Evolutionary conservation across 768 basidiomycete species (phyloP).

Genomic region (Lepiota brunneoincarnata): DNA sequence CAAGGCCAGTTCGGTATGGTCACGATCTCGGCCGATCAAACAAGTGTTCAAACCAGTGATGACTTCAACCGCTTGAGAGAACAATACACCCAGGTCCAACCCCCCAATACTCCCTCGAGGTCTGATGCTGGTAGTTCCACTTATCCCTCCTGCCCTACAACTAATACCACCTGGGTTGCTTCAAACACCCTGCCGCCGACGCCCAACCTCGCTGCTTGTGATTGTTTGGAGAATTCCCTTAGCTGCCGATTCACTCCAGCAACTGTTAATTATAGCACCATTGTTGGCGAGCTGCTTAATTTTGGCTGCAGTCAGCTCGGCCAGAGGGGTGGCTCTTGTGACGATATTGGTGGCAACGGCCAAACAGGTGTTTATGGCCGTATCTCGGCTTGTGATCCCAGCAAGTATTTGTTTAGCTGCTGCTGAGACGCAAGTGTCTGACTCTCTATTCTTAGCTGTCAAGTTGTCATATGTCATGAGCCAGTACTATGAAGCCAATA

Average conservation of each 20-base stretch:
- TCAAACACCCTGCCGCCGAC: slow-evolving; percentile 77
- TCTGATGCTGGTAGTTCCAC: slow-evolving; percentile 38
- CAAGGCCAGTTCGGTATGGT: slow-evolving; percentile 85
- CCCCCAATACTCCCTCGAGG: slow-evolving; percentile 58
- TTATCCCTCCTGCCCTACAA: slow-evolving; percentile 65
- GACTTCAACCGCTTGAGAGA: slow-evolving; percentile 68
- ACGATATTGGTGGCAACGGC: slow-evolving; percentile 71
- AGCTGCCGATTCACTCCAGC: slow-evolving; percentile 72
- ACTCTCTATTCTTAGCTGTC: slow-evolving; percentile 43
- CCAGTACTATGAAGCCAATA: slow-evolving; percentile 66
- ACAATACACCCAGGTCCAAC: slow-evolving; percentile 56
- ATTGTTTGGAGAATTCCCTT: slow-evolving; percentile 65
- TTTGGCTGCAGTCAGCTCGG: slow-evolving; percentile 77
- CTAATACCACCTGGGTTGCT: slow-evolving; percentile 59
- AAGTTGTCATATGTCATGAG: slow-evolving; percentile 85
- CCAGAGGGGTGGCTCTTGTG: slow-evolving; percentile 56
- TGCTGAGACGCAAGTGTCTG: slow-evolving; percentile 1
- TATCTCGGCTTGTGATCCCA: slow-evolving; percentile 76
- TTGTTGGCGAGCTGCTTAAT: slow-evolving; percentile 62
- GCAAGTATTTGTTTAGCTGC: slow-evolving; percentile 35
- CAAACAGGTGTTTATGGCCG: slow-evolving; percentile 72
- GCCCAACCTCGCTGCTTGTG: slow-evolving; percentile 77
- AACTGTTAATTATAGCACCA: slow-evolving; percentile 55
- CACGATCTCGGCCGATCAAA: slow-evolving; percentile 63
- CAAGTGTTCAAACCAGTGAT: slow-evolving; percentile 59